These are phyloP conservation scores for Acidomyces sp. DNA, from an alignment of 495 filamentous ascomycete species.

Conservation along the genomic window DNA sequence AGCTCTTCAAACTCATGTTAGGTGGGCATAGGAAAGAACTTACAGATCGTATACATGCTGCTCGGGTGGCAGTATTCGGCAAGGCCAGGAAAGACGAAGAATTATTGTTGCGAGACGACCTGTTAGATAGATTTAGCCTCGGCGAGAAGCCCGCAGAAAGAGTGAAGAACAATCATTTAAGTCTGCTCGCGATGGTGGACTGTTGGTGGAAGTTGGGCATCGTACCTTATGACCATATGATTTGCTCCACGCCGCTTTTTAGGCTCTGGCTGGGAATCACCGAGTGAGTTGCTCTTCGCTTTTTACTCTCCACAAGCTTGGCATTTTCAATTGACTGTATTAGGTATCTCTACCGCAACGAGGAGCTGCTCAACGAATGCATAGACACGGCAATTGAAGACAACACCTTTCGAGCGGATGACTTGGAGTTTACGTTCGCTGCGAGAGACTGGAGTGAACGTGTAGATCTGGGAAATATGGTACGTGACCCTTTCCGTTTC, in stretches of 20 bases:
- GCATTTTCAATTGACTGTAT: no score
- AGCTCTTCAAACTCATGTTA: constrained; percentile 92
- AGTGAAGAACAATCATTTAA: constrained; percentile 80
- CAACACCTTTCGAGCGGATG: constrained; percentile 74
- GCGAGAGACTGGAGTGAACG: constrained; percentile 90
- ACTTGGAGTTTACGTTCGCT: constrained; percentile 94
- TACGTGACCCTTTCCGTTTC: no score
- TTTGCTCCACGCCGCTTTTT: constrained; percentile 96
- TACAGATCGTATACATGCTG: constrained; percentile 60
- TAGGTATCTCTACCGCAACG: constrained; percentile 87
- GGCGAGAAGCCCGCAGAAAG: constrained; percentile 51
- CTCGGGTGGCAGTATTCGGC: constrained; percentile 67
- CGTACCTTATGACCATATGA: constrained; percentile 97
- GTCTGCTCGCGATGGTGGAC: constrained; percentile 94
- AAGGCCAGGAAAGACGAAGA: constrained; percentile 33
- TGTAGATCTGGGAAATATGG: constrained; percentile 79
- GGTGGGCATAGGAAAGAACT: constrained; percentile 69
- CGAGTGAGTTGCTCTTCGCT: no score
- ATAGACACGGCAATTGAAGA: constrained; percentile 78
- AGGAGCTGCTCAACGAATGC: constrained; percentile 68
- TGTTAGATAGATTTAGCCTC: constrained; percentile 77
- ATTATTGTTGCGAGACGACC: constrained; percentile 62
- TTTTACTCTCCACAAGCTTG: no score
- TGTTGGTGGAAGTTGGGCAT: constrained; percentile 91
- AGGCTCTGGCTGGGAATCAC: constrained; percentile 95